Evolutionary conservation across 768 basidiomycete species (phyloP).

Genomic region (Suillus occidentalis): DNA sequence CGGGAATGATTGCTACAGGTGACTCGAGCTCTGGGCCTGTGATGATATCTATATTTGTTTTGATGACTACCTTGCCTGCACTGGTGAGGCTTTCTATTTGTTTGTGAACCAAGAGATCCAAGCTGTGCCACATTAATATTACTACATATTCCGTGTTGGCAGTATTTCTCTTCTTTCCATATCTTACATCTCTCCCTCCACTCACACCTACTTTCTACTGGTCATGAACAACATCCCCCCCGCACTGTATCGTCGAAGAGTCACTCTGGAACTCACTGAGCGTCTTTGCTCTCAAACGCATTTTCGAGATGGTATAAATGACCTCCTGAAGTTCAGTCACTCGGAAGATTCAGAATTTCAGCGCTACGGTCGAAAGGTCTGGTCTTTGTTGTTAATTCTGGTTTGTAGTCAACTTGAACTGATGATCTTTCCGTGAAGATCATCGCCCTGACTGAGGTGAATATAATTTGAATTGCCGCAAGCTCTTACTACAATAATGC

Average conservation of each 20-base stretch:
- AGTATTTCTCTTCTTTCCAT: constrained; percentile 13
- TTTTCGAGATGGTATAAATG: constrained; percentile 31
- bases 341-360: constrained; percentile 22
- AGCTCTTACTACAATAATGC: background rate
- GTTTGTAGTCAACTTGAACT: constrained; percentile 9
- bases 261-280: constrained; percentile 29
- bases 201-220: background rate
- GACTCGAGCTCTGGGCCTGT: constrained; percentile 4
- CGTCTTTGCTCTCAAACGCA: constrained; percentile 30
- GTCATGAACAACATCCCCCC: constrained; percentile 14
- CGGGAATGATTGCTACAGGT: background rate
- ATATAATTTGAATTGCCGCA: constrained; percentile 10
- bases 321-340: constrained; percentile 21
- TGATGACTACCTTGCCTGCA: background rate
- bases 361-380: constrained; percentile 29
- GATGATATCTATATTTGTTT: constrained; percentile 12
- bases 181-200: constrained; percentile 1
- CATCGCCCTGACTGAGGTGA: constrained; percentile 53
- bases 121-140: constrained; percentile 31
- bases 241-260: constrained; percentile 22
- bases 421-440: constrained; percentile 34
- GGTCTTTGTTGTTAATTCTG: background rate
- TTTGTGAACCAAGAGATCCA: background rate
- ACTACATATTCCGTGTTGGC: constrained; percentile 22
- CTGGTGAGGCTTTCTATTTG: background rate